These are phyloP conservation scores for Neonectria faginata DNA, from an alignment of 2,329 filamentous ascomycete genomes.

Conservation along the genomic window DNA sequence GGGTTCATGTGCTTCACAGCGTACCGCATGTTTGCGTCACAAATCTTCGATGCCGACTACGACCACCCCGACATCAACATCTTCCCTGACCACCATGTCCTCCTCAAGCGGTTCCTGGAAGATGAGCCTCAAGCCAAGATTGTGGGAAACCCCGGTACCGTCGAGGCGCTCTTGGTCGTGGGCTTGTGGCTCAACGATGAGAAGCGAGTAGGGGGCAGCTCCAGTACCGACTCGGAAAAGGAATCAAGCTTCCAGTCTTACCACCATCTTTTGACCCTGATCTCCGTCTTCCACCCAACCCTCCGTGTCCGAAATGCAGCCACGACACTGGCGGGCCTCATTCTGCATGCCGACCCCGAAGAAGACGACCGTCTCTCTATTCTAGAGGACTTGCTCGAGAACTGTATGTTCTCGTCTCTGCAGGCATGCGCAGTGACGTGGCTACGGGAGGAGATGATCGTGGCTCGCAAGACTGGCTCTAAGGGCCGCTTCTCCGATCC, in stretches of 20 bases:
- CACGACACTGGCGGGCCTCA: slow-evolving; percentile 62
- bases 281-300: slow-evolving; percentile 68
- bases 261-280: slow-evolving; percentile 68
- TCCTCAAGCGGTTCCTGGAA: slow-evolving; percentile 66
- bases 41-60: slow-evolving; percentile 69
- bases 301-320: slow-evolving; percentile 67
- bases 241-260: slow-evolving; percentile 67
- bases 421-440: slow-evolving; percentile 73
- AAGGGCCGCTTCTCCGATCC: slow-evolving; percentile 61
- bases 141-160: slow-evolving; percentile 62
- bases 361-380: slow-evolving; percentile 70
- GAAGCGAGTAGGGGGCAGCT: slow-evolving; percentile 52
- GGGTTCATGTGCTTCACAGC: slow-evolving; percentile 70
- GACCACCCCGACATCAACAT: slow-evolving; percentile 65
- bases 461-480: slow-evolving; percentile 51
- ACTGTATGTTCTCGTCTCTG: slow-evolving; percentile 71
- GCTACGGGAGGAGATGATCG: slow-evolving; percentile 72
- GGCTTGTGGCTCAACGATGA: slow-evolving; percentile 69
- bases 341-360: slow-evolving; percentile 70
- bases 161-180: slow-evolving; percentile 70
- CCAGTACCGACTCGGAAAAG: slow-evolving; percentile 48
- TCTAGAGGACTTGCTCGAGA: slow-evolving; percentile 73
- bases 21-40: slow-evolving; percentile 72
- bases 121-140: slow-evolving; percentile 63
- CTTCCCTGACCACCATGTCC: slow-evolving; percentile 69